Conservation (phyloP, 345 rosid genomes). For the Rhizophora apiculata region DNA sequence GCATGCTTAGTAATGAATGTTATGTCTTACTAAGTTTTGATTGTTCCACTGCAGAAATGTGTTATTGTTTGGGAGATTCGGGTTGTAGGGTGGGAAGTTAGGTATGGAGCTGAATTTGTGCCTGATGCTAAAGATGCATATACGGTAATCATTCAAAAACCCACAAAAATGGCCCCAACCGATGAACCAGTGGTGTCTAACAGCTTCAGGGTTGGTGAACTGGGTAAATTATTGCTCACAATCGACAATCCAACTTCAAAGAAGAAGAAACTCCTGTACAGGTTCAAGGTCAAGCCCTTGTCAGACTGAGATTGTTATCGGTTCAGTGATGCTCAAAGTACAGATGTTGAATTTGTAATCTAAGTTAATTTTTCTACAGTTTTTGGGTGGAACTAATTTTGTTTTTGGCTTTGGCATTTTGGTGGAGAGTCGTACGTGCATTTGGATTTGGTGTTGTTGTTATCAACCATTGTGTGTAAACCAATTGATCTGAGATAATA, state of each 20-base stretch:
- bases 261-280: constrained; percentile 88
- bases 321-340: not conserved
- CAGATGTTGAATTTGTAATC: constrained; percentile 7
- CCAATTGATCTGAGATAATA: not conserved
- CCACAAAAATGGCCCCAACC: constrained; percentile 54
- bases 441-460: constrained; percentile 17
- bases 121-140: constrained; percentile 64
- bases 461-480: constrained; percentile 14
- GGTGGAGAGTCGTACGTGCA: constrained; percentile 8
- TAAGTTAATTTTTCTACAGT: constrained; percentile 21
- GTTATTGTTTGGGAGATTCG: constrained; percentile 79
- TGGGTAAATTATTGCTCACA: constrained; percentile 72
- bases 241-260: constrained; percentile 80
- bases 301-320: constrained; percentile 22
- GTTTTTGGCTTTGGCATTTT: constrained; percentile 4
- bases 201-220: constrained; percentile 64
- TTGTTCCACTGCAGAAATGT: constrained; percentile 54
- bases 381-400: constrained; percentile 11
- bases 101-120: constrained; percentile 74
- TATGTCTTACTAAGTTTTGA: not conserved
- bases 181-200: constrained; percentile 69
- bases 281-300: constrained; percentile 72
- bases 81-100: constrained; percentile 93
- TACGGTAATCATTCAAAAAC: constrained; percentile 67
- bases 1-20: not conserved